phyloP scores from a whole-genome alignment of 192 early-diverging fungal genomes.

The Backusella australiensis region DNA sequence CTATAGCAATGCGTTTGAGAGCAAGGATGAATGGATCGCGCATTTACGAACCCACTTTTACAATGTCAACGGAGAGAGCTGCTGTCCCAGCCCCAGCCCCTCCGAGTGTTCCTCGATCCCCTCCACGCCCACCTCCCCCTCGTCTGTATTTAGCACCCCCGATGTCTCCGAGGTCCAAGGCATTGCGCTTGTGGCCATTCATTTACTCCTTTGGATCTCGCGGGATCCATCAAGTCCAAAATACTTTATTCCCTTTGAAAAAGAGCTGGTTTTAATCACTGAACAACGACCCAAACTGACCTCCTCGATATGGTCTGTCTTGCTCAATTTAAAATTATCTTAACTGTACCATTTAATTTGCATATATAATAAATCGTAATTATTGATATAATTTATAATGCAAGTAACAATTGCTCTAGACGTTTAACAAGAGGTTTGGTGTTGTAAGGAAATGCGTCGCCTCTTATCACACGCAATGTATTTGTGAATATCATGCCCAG shows the following conservation, averaged over 20 bases:
- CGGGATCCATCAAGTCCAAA: constrained; percentile 10
- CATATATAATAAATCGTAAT: not conserved
- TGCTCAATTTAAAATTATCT: constrained; percentile 2
- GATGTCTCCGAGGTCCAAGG: constrained; percentile 14
- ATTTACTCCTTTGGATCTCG: constrained; percentile 14
- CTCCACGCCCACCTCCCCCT: not conserved
- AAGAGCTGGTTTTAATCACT: constrained; percentile 16
- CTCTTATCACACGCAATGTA: not conserved
- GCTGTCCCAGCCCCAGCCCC: not conserved
- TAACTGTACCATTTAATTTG: constrained; percentile 1
- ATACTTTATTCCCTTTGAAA: constrained; percentile 29
- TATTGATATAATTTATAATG: not conserved
- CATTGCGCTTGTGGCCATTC: constrained; percentile 20
- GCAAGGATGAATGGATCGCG: not conserved
- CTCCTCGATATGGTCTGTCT: not conserved
- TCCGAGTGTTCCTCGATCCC: not conserved
- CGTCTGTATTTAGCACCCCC: constrained; percentile 2
- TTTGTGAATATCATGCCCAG: not conserved
- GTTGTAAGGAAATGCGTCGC: not conserved
- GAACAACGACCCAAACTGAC: constrained; percentile 19
- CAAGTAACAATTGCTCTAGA: not conserved
- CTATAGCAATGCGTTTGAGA: not conserved
- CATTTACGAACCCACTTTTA: not conserved
- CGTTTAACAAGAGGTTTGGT: not conserved
- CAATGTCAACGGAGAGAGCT: not conserved